Percentiles rank a stretch among this genome's conserved stretches.
phyloP scores from a whole-genome alignment of 352 stramenopile species.

The Phytophthora capsici region DNA sequence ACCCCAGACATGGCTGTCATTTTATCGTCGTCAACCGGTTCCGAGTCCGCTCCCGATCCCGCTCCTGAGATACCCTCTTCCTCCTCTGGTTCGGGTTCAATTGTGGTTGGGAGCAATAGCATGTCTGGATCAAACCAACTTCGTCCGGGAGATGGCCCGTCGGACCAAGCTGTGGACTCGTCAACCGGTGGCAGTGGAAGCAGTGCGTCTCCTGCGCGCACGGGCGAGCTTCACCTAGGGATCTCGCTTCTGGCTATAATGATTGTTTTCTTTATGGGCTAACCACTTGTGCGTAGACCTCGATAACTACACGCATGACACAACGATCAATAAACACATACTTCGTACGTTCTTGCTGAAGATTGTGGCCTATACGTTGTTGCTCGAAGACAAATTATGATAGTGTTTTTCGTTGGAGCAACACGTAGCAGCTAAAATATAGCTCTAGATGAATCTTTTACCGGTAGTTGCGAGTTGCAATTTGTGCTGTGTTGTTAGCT shows the following conservation, averaged over 20 bases:
- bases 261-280: slow-evolving; percentile 3
- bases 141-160: slow-evolving; percentile 1
- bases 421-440: no score
- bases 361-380: no score
- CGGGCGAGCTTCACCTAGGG: slow-evolving; percentile 2
- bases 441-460: no score
- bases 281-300: background rate
- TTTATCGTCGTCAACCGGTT: slow-evolving; percentile 7
- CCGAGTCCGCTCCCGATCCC: background rate
- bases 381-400: no score
- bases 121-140: background rate
- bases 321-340: no score
- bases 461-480: no score
- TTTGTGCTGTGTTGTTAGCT: no score
- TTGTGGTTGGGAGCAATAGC: background rate
- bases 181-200: slow-evolving; percentile 4
- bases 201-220: background rate
- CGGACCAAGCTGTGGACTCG: slow-evolving; percentile 2
- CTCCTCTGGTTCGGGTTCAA: background rate
- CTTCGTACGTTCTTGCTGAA: no score
- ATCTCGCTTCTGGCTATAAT: background rate
- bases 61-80: no score
- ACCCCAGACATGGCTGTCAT: background rate
- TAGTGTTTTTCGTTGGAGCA: no score
- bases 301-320: no score